Base-by-base conservation (phyloP, 2,329 filamentous ascomycete species). In the Arachnopeziza araneosa region DNA sequence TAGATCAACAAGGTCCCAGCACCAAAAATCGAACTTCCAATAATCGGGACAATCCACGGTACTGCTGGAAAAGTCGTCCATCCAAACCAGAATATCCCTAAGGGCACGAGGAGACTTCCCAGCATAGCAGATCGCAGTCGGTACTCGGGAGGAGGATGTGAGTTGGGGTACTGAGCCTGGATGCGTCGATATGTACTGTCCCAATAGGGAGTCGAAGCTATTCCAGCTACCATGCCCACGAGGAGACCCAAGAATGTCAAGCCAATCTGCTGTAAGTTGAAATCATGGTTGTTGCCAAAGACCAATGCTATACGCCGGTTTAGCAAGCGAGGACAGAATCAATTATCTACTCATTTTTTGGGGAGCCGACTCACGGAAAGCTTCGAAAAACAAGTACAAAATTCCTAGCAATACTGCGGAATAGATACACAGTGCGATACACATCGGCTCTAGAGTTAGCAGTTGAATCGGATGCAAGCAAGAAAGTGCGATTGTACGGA, bases 321-420 rank as follows among this genome's bases (percentile, higher is more conserved):
- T n/a, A n/a, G n/a, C n/a, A n/a, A n/a, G n/a, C n/a, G n/a, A n/a
- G n/a, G n/a, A n/a, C n/a, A n/a, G n/a, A n/a, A n/a, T n/a, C n/a
- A n/a, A n/a, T n/a, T n/a, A n/a, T n/a, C n/a, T n/a, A n/a, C n/a
- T n/a, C n/a, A n/a, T n/a, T n/a, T n/a, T n/a, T n/a, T n/a, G n/a
- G n/a, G n/a, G n/a, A n/a, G n/a, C n/a, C n/a, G n/a, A n/a, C n/a
- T n/a, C n/a, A n/a, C n/a, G 92, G 72, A 96, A 96, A 17, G 90
- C 91, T 19, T 96, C 88, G 76, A 96, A 96, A 75, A 91, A 96
- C 32, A 96, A 84, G 70, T 95, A 95, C 1, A 97, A 79, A 50
- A 96, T 92, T 22, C 86, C 90, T 72, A 96, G 96, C 44, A 96
- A 84, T 49, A 96, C 77, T 67, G 70, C 26, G 21, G 52, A 17